Base-by-base conservation (phyloP, 2,329 filamentous ascomycete genomes). In the Stachybotrys chartarum region DNA sequence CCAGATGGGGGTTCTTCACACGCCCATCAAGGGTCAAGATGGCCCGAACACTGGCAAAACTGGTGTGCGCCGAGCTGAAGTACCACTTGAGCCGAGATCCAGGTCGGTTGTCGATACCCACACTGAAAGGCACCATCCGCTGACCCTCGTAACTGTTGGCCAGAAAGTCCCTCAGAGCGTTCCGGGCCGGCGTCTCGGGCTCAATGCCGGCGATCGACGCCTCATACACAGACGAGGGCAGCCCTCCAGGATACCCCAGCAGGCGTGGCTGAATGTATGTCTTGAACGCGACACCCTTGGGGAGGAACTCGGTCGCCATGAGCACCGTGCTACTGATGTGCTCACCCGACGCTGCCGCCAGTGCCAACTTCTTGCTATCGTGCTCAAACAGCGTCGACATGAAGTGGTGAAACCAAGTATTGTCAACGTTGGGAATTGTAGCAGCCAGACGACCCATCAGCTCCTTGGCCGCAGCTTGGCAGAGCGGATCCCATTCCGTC, bases 11-110 rank as follows among this genome's bases (percentile, higher is more conserved):
- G 30, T 50, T 24, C 8, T 48, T 18, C 32, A 53, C 17, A 7
- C 24, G 45, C 14, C 54, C 54, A 45, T 51, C 54, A 5, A 56
- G n/a, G 6, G 54, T 56, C 51, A 56, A 44, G 5, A 53, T 51
- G 6, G 53, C 46, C 8, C 54, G 51, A 18, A 53, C 30, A 18
- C 51, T 50, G 30, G 16, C 17, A 31, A 56, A 56, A 46, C 30
- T 50, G 11, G 54, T 53, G 18, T 50, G 35, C 7, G 42, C 14
- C 16, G 54, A 45, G 14, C 12, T 16, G 30, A 55, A 57, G 39
- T 57, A 57, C 11, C 39, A 46, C 48, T 57, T 57, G 16, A 57
- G 50, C 18, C 56, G 50, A 31, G 56, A 55, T n/a, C 16, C 12
- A 54, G 50, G 16, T 24, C n/a, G 4, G 24, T 55, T 55, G 30